Evolutionary conservation across 768 basidiomycete genomes (phyloP), one percentile per base, ranked within the genome.

Genomic region (Trichaptum fuscoviolaceum): DNA sequence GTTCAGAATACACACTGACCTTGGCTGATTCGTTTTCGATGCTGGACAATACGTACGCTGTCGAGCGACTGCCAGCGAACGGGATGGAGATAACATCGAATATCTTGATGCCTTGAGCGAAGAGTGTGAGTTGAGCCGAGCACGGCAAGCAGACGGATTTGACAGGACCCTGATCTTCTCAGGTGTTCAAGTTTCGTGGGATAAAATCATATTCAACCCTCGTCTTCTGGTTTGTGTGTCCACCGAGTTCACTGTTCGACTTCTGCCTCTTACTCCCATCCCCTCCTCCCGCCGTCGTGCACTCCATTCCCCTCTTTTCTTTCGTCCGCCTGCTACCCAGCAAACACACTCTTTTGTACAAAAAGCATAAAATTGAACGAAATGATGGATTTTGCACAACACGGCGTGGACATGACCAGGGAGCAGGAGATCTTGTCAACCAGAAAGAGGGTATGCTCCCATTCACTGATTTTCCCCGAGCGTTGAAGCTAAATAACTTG

Each of bases 381-480:
- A 69, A 67, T 64, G 65, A 72, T 71, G 71, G 67, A 65, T 26
- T 52, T 25, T 34, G 59, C 57, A 61, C 63, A 67, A 77, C 74
- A 71, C 73, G 72, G 66, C 67, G 69, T 66, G 65, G 73, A 73
- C 71, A 68, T 69, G 67, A 58, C 71, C 65, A 73, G 71, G 66
- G 77, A 81, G 69, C 59, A 61, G 59, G 81, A 82, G 57, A 42
- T 52, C 59, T 64, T 75, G 61, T 77, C 76, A 64, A 81, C 77
- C 67, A 80, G 77, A 71, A 78, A 78, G 68, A 80, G 79, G 76
- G 83, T 83, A 68, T 58, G 75, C 68, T 25, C 36, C n/a, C 62
- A 60, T 5, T 27, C 57, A 70, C 27, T 65, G 20, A 30, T 52
- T 30, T 36, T 66, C 26, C 35, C 7, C 57, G 35, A n/a, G 67